These are phyloP conservation scores for Xylaria palmicola DNA, from an alignment of 495 filamentous ascomycete species.

Conservation along the genomic window DNA sequence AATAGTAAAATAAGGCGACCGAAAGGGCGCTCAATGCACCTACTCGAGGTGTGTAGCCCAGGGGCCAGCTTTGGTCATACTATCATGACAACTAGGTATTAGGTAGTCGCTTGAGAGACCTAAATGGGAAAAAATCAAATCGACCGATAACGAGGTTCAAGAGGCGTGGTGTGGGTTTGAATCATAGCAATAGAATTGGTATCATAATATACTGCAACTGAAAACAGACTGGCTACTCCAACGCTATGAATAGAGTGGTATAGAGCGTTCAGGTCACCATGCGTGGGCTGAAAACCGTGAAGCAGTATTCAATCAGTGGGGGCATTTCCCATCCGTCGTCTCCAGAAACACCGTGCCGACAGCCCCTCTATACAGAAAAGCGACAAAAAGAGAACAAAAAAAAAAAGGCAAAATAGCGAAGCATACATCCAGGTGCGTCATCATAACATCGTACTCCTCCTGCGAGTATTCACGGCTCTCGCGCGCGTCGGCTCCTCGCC, in stretches of 20 bases:
- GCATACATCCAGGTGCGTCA: not conserved
- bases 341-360: conserved; percentile 20
- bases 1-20: not conserved
- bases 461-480: conserved; percentile 26
- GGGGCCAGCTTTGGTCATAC: too few species aligned
- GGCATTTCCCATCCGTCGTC: not conserved
- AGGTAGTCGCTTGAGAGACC: too few species aligned
- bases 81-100: too few species aligned
- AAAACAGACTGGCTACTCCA: conserved; percentile 1
- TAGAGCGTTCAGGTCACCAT: not conserved
- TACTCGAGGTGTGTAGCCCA: too few species aligned
- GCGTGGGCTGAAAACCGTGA: not conserved
- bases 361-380: conserved; percentile 7
- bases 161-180: too few species aligned
- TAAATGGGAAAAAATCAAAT: too few species aligned
- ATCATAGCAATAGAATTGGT: conserved; percentile 5
- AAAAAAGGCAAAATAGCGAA: not conserved
- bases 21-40: too few species aligned
- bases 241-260: conserved; percentile 3
- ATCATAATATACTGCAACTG: conserved; percentile 8
- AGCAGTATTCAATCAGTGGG: conserved; percentile 7
- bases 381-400: conserved; percentile 9
- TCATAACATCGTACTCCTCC: conserved; percentile 62
- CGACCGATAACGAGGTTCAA: too few species aligned
- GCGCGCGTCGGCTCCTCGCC: conserved; percentile 4